Conservation (phyloP, 495 filamentous ascomycete genomes). For the Eremomyces bilateralis region DNA sequence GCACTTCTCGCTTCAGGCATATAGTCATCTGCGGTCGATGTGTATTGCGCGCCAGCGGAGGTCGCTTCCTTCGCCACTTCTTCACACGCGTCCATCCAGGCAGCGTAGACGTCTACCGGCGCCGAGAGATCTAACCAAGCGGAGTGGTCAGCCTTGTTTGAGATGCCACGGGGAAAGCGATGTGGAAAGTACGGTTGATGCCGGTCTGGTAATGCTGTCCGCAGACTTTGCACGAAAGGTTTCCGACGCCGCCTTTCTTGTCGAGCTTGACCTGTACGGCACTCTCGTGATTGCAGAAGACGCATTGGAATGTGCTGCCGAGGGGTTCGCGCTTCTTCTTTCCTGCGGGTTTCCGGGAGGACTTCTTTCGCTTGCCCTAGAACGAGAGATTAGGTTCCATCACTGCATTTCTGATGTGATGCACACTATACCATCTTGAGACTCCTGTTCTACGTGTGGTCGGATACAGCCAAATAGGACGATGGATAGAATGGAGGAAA, state of each 20-base stretch:
- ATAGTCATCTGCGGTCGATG: no score
- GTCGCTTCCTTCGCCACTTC: constrained; percentile 37
- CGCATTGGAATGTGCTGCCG: constrained; percentile 74
- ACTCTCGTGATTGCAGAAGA: constrained; percentile 96
- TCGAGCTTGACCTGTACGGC: constrained; percentile 74
- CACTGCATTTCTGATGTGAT: neutral
- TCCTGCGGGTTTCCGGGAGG: constrained; percentile 58
- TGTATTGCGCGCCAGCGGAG: no score
- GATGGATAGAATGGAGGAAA: no score
- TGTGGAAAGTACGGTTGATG: constrained; percentile 56
- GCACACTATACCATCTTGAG: no score
- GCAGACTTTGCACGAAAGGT: constrained; percentile 76
- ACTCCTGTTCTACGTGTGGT: no score
- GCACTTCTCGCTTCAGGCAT: no score
- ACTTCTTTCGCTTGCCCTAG: constrained; percentile 86
- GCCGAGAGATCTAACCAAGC: constrained; percentile 54
- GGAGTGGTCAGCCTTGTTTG: constrained; percentile 1
- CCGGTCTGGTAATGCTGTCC: constrained; percentile 79
- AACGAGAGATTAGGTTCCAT: neutral
- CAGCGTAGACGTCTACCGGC: constrained; percentile 84
- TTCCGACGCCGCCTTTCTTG: constrained; percentile 69
- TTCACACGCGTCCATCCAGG: constrained; percentile 97
- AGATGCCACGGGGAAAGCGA: neutral
- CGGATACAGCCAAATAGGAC: no score
- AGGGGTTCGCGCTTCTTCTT: constrained; percentile 81